phyloP scores from a whole-genome alignment of 257 asterid genomes.

The Marsdenia floribunda region DNA sequence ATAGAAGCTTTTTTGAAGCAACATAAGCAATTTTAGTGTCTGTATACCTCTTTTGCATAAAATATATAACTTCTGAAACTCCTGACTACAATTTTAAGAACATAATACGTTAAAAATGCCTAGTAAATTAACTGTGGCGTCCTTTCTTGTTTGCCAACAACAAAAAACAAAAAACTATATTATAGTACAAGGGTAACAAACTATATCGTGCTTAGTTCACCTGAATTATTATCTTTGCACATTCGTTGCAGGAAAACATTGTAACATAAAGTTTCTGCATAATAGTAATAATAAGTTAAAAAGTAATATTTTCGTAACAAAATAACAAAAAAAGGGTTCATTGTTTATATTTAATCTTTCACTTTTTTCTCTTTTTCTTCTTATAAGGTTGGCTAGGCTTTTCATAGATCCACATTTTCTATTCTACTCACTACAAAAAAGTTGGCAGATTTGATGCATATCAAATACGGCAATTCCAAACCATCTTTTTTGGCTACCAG shows the following conservation, averaged over 20 bases:
- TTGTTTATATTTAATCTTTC: not conserved
- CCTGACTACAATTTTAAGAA: conserved; percentile 54
- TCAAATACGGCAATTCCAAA: no score
- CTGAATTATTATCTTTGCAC: conserved; percentile 91
- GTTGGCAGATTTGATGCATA: no score
- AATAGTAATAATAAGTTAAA: no score
- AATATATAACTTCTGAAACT: conserved; percentile 81
- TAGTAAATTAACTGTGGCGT: no score
- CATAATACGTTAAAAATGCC: not conserved
- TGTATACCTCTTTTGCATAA: conserved; percentile 65
- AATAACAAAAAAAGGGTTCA: not conserved
- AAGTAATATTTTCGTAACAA: not conserved
- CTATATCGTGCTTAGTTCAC: conserved; percentile 27
- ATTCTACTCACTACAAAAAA: no score
- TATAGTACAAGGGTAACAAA: no score
- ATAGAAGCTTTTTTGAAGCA: conserved; percentile 77
- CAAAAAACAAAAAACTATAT: no score
- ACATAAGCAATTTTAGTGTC: conserved; percentile 54
- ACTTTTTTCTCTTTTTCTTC: not conserved
- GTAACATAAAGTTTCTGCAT: conserved; percentile 91
- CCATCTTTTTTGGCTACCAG: no score
- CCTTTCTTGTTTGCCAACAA: no score
- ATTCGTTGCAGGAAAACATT: conserved; percentile 95
- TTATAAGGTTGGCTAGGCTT: not conserved
- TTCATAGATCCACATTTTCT: no score